phyloP scores from a whole-genome alignment of 1,284 basidiomycete species.

The Tylopilus sp. region DNA sequence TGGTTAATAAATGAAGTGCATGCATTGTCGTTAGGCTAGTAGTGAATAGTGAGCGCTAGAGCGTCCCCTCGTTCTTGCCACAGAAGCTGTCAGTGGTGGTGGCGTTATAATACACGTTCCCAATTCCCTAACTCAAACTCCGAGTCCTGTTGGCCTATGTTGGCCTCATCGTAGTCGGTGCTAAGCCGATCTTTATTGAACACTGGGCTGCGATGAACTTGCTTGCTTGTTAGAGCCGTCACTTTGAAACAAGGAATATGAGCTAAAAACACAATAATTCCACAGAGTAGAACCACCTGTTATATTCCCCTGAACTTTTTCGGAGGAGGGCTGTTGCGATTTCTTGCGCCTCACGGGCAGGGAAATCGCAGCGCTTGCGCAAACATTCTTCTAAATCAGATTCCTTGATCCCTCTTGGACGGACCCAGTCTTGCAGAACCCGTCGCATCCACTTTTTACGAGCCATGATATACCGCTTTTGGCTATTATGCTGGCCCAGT shows the following conservation, averaged over 20 bases:
- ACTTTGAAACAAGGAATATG: neutral
- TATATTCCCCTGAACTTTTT: neutral
- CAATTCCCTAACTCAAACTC: too few relatives aligned
- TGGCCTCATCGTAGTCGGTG: too few relatives aligned
- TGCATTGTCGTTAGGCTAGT: too few relatives aligned
- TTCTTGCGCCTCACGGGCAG: conserved; percentile 1
- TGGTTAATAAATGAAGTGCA: too few relatives aligned
- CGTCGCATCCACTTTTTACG: conserved; percentile 12
- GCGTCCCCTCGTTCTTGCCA: too few relatives aligned
- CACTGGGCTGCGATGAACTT: too few relatives aligned
- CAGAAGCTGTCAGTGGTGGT: too few relatives aligned
- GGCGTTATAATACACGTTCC: too few relatives aligned
- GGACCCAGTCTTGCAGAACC: conserved; percentile 1
- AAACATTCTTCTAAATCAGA: neutral
- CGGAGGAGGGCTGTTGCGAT: neutral
- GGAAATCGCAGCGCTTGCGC: neutral
- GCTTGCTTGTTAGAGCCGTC: neutral
- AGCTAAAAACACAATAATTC: neutral
- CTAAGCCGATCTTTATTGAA: too few relatives aligned
- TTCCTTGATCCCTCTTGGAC: conserved; percentile 1
- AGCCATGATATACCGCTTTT: conserved; percentile 22
- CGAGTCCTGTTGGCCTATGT: too few relatives aligned
- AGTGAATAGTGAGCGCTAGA: too few relatives aligned
- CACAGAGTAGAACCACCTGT: neutral
- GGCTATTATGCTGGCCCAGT: conserved; percentile 10